Conservation (phyloP, 148 eudicot species). For the Salicornia ramosissima region DNA sequence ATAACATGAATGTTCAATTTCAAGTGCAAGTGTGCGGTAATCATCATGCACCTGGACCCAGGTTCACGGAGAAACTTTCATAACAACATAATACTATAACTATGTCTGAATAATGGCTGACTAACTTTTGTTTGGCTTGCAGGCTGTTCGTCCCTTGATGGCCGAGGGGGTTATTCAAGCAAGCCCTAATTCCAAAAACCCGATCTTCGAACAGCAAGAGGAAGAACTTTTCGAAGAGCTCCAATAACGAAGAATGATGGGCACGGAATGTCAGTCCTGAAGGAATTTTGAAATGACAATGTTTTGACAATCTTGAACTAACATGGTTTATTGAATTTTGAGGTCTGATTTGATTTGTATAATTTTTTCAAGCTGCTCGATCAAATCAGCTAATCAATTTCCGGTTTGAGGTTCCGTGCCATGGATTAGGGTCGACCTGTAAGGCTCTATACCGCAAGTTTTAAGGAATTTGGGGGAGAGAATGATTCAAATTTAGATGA, state of each 20-base stretch:
- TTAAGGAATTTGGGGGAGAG: background rate
- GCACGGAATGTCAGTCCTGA: background rate
- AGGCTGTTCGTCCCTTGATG: conserved; percentile 64
- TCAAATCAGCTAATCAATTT: background rate
- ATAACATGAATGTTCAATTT: too few species aligned
- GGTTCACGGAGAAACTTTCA: too few species aligned
- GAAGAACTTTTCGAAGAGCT: conserved; percentile 49
- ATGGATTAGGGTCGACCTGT: background rate
- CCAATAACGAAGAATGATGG: conserved; percentile 17
- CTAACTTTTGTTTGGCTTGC: too few species aligned
- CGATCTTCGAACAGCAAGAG: conserved; percentile 32
- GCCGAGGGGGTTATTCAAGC: conserved; percentile 47
- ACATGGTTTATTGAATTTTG: background rate
- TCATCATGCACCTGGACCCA: too few species aligned
- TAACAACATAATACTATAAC: too few species aligned
- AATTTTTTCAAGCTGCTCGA: background rate
- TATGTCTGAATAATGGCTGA: too few species aligned
- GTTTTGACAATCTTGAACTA: background rate
- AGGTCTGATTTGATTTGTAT: background rate
- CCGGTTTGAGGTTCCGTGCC: background rate
- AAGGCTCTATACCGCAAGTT: background rate
- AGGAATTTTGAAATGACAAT: conserved; percentile 1
- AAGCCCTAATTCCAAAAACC: conserved; percentile 28
- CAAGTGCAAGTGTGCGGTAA: too few species aligned
- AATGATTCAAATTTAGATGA: background rate